Conservation (phyloP, 2,329 filamentous ascomycete genomes). For the Aspergillus chevalieri region DNA sequence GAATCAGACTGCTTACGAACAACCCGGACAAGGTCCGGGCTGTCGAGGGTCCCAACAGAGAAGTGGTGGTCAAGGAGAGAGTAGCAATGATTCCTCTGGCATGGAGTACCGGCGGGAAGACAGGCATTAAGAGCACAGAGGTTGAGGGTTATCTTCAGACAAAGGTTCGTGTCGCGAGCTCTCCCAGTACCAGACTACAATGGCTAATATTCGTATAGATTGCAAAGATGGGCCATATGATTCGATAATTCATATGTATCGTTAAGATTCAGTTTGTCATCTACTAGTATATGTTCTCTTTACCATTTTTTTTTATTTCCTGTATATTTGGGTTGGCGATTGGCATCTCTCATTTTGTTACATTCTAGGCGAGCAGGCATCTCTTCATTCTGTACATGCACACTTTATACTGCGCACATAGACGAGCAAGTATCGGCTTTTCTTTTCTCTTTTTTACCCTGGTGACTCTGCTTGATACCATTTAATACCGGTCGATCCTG, state of each 20-base stretch:
- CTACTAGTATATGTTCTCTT: neutral
- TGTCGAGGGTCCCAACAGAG: constrained; percentile 82
- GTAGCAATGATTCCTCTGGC: constrained; percentile 94
- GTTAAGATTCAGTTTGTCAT: no score
- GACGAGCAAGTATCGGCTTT: constrained; percentile 1
- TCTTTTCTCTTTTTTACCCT: neutral
- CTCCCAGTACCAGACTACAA: neutral
- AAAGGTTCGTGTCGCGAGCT: constrained; percentile 58
- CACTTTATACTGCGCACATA: neutral
- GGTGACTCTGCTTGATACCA: constrained; percentile 1
- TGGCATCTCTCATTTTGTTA: neutral
- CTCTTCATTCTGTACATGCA: constrained; percentile 1
- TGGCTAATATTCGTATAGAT: constrained; percentile 49
- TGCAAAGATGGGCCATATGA: constrained; percentile 80
- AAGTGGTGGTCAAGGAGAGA: constrained; percentile 79
- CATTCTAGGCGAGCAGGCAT: neutral
- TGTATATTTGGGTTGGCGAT: neutral
- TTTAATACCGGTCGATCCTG: neutral
- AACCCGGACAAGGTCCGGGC: constrained; percentile 96
- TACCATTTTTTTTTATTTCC: neutral
- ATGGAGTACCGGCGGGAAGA: constrained; percentile 72
- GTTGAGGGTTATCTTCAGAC: constrained; percentile 91
- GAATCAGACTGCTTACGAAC: constrained; percentile 79
- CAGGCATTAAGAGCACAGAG: constrained; percentile 78
- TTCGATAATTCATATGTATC: constrained; percentile 28